Percentiles rank a stretch among this genome's conserved stretches.
Conservation (phyloP, 2,329 filamentous ascomycete genomes). For the Fusarium stilboides region DNA sequence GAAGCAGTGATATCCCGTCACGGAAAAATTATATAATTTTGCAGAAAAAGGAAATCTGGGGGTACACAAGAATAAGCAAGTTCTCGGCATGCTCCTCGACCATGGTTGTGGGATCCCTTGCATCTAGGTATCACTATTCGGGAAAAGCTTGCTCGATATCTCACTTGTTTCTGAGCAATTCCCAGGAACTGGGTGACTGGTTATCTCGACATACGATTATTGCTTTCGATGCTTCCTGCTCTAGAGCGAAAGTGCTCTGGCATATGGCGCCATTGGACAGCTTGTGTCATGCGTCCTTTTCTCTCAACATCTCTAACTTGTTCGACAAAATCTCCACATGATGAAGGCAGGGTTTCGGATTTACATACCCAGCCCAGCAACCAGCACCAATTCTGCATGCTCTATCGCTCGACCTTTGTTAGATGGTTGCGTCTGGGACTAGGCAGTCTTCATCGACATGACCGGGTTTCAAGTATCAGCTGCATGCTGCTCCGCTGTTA, state of each 20-base stretch:
- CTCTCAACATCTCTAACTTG: not conserved
- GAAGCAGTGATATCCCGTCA: slow-evolving; percentile 3
- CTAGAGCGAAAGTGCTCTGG: not conserved
- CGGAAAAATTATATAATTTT: not conserved
- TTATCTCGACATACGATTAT: slow-evolving; percentile 3
- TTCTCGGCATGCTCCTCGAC: not conserved
- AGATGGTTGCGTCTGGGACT: not conserved
- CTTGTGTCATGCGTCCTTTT: slow-evolving; percentile 4
- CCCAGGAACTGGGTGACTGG: not conserved
- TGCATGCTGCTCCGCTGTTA: slow-evolving; percentile 22
- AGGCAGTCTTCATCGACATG: slow-evolving; percentile 21
- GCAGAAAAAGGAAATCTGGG: slow-evolving; percentile 1
- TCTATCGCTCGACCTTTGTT: slow-evolving; percentile 6
- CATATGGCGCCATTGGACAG: not conserved
- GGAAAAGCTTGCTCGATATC: slow-evolving; percentile 1
- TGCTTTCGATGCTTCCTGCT: slow-evolving; percentile 8
- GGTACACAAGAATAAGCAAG: slow-evolving; percentile 31
- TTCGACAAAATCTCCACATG: slow-evolving; percentile 11
- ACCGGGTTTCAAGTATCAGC: slow-evolving; percentile 12
- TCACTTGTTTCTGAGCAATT: not conserved
- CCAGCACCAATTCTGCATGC: slow-evolving; percentile 3
- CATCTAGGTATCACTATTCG: slow-evolving; percentile 6
- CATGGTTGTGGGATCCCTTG: slow-evolving; percentile 27
- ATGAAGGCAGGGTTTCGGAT: slow-evolving; percentile 22
- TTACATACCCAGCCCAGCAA: slow-evolving; percentile 1